Evolutionary conservation across 2,329 filamentous ascomycete genomes (phyloP), one percentile per base, ranked within the genome.

Genomic region (Hypoxylon sp.): DNA sequence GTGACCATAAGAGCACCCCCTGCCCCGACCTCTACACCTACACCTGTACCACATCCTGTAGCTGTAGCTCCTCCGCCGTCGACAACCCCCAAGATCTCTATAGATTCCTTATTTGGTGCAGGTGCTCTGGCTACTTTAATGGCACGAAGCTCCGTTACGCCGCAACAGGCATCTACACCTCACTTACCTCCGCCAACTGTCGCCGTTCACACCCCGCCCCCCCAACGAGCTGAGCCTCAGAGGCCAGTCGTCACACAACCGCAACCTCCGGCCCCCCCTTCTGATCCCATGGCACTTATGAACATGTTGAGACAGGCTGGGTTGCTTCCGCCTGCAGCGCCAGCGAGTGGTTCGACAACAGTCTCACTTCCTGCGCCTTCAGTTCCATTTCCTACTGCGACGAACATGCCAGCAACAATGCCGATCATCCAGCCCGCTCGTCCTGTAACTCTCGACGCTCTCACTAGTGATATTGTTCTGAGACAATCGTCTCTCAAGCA

Each of bases 401-500:
- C 77, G 72, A 79, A 74, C 73, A 78, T 74, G 75, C 82, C 74
- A n/a, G 58, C 66, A 40, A 57, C 51, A 68, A 38, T 70, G 66
- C 50, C 74, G 69, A n/a, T 67, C 70, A 53, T 68, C 71, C 57
- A 67, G 75, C 49, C 76, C 73, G 26, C 71, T 73, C 65, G 62
- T 20, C 73, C 74, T 26, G 72, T 71, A n/a, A 73, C 74, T 11
- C 64, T 72, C 71, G 79, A 76, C 48, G 71, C 67, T 52, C 70
- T 76, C 14, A 77, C 80, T 50, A 83, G 81, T 69, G 83, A 85
- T 65, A 84, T 88, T 18, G 83, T 86, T 57, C 82, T 95, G 70
- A 89, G 87, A 57, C 84, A 88, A 3, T 83, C 85, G 5, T 91
- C 91, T 26, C 83, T 96, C 44, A 93, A 93, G 79, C 87, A 91